phyloP scores from a whole-genome alignment of 371 early-diverging fungal species.

The Saksenaea oblongispora region DNA sequence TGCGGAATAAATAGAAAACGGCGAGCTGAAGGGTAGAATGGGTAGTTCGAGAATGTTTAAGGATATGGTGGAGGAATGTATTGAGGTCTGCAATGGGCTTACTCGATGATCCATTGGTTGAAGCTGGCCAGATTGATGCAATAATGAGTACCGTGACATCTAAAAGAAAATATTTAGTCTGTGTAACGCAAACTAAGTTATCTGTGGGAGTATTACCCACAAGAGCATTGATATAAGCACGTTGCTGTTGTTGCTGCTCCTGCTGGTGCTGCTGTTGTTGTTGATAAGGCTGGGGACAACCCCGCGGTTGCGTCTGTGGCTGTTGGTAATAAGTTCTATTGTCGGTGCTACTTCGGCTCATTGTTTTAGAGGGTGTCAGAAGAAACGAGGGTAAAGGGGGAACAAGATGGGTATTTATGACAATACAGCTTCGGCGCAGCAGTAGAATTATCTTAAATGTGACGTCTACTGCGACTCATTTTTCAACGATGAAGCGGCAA shows the following conservation, averaged over 20 bases:
- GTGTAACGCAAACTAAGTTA: constrained; percentile 8
- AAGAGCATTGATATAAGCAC: constrained; percentile 45
- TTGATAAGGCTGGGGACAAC: not conserved
- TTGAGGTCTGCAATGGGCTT: constrained; percentile 64
- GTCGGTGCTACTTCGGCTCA: constrained; percentile 13
- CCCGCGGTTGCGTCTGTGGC: not conserved
- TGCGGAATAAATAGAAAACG: constrained; percentile 69
- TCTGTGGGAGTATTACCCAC: constrained; percentile 34
- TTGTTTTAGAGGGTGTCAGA: constrained; percentile 25
- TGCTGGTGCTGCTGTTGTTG: constrained; percentile 13
- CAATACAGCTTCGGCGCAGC: not conserved
- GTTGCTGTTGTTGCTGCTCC: constrained; percentile 23
- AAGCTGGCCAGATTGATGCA: constrained; percentile 59
- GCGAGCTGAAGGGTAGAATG: constrained; percentile 81
- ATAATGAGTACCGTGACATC: constrained; percentile 57
- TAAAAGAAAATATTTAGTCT: constrained; percentile 15
- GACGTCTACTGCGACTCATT: no score
- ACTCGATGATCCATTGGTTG: constrained; percentile 34
- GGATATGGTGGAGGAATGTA: constrained; percentile 74
- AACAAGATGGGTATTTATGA: constrained; percentile 29
- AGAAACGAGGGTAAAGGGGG: constrained; percentile 15
- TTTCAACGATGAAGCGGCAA: no score
- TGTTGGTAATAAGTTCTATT: not conserved
- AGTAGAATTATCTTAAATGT: not conserved
- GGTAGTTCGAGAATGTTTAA: constrained; percentile 77